A percentile compares a stretch with the other conserved stretches of the same genome.
These are phyloP conservation scores for Murraya paniculata DNA, from an alignment of 345 rosid genomes.

Conservation along the genomic window DNA sequence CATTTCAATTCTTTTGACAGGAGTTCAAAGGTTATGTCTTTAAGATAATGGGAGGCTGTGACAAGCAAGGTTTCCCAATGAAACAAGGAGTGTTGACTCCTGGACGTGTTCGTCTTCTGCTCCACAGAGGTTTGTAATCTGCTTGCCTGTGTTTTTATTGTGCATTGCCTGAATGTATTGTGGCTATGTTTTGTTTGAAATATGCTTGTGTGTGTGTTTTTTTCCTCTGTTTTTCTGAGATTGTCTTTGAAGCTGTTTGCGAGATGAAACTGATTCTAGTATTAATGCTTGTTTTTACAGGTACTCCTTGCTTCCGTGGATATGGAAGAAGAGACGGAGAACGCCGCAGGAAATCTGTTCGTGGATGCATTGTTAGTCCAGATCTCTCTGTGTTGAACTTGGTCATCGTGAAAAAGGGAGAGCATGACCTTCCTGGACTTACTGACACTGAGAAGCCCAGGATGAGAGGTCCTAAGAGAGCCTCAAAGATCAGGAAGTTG, in stretches of 20 bases:
- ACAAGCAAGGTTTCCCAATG: slow-evolving; percentile 93
- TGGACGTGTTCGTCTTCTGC: slow-evolving; percentile 82
- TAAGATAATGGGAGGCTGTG: slow-evolving; percentile 91
- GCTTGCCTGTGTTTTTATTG: background rate
- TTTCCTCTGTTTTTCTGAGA: background rate
- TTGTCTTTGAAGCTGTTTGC: background rate
- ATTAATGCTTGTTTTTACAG: slow-evolving; percentile 20
- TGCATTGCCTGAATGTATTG: background rate
- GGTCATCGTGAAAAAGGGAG: slow-evolving; percentile 31
- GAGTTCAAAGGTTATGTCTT: slow-evolving; percentile 84
- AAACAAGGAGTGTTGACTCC: slow-evolving; percentile 87
- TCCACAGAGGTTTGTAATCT: slow-evolving; percentile 55
- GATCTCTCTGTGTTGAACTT: slow-evolving; percentile 79
- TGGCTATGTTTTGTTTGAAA: background rate
- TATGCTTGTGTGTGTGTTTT: background rate
- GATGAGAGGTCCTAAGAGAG: background rate
- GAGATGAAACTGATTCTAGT: background rate
- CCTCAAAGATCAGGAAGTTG: background rate
- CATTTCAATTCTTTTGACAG: slow-evolving; percentile 28
- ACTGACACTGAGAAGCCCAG: background rate
- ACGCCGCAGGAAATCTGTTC: slow-evolving; percentile 77
- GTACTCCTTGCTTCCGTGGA: slow-evolving; percentile 76
- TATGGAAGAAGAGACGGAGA: slow-evolving; percentile 72
- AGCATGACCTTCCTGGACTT: background rate
- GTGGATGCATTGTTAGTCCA: slow-evolving; percentile 84